phyloP scores from a whole-genome alignment of 2,329 filamentous ascomycete genomes.

The Trichoderma afroharzianum region DNA sequence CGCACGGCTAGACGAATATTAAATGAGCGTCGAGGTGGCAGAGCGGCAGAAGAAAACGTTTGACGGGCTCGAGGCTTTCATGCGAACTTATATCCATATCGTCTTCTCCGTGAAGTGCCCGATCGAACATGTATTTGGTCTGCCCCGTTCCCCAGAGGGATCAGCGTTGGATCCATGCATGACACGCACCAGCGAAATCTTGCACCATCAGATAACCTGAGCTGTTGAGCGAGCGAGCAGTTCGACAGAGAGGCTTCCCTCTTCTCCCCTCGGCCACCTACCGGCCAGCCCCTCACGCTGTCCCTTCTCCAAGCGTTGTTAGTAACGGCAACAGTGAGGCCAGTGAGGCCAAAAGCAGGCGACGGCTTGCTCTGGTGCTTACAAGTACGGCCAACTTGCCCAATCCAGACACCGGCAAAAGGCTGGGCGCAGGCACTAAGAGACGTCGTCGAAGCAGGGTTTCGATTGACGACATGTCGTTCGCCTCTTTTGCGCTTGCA shows the following conservation, averaged over 20 bases:
- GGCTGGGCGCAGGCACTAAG: not conserved
- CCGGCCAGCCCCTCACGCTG: not conserved
- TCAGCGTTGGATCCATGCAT: constrained; percentile 3
- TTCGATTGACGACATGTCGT: constrained; percentile 6
- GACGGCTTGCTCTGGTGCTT: not conserved
- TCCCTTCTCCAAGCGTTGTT: not conserved
- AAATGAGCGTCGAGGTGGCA: not conserved
- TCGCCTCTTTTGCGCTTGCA: not conserved
- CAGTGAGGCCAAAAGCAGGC: not conserved
- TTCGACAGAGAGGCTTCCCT: not conserved
- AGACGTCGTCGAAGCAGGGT: not conserved
- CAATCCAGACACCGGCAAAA: constrained; percentile 1
- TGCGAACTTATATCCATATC: not conserved
- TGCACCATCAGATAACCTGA: not conserved
- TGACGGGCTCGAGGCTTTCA: not conserved
- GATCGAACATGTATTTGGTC: not conserved
- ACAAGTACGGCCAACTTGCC: not conserved
- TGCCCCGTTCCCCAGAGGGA: not conserved
- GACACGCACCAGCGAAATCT: not conserved
- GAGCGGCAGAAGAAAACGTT: not conserved
- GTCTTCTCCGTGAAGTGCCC: not conserved
- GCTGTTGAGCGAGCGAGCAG: not conserved
- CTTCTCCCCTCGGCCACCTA: not conserved
- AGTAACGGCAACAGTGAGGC: not conserved
- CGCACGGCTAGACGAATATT: not conserved